phyloP scores from a whole-genome alignment of 2,329 filamentous ascomycete species.

The Ophiocordyceps camponoti-saundersi region DNA sequence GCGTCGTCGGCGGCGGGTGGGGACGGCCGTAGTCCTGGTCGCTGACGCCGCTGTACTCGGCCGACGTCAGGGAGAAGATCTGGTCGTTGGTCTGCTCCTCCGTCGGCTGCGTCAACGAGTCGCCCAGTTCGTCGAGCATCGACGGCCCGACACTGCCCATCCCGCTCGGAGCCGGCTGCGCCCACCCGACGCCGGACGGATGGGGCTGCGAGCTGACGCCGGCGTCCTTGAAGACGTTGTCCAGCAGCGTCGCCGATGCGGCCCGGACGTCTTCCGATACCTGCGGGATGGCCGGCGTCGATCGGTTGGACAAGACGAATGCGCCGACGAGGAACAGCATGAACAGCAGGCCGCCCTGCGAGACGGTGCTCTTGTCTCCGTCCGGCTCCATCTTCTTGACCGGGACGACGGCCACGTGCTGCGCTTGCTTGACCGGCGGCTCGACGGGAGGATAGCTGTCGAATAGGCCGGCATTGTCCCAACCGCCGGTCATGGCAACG shows the following conservation, averaged over 20 bases:
- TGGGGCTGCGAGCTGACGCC: constrained; percentile 36
- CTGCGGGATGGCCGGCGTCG: constrained; percentile 53
- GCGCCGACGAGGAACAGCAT: constrained; percentile 96
- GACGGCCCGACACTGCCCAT: constrained; percentile 20
- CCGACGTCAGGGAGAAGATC: constrained; percentile 68
- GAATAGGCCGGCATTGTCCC: constrained; percentile 62
- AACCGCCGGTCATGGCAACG: constrained; percentile 63
- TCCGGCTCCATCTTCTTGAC: constrained; percentile 34
- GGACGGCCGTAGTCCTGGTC: constrained; percentile 51
- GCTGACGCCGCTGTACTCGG: constrained; percentile 70
- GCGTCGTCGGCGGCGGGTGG: constrained; percentile 31
- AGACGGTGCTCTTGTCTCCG: constrained; percentile 41
- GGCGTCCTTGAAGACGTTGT: constrained; percentile 69
- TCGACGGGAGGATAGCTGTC: constrained; percentile 49
- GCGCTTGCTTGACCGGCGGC: constrained; percentile 33
- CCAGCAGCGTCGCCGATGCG: constrained; percentile 59
- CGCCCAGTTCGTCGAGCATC: constrained; percentile 48
- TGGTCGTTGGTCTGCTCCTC: constrained; percentile 80
- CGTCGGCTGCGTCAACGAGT: constrained; percentile 55
- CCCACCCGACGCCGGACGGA: constrained; percentile 33
- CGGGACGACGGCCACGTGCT: constrained; percentile 35
- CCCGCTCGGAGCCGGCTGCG: constrained; percentile 18
- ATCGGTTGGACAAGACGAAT: constrained; percentile 79
- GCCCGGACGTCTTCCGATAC: constrained; percentile 69
- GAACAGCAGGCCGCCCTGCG: constrained; percentile 69